Base-by-base conservation (phyloP, 352 stramenopile genomes). In the Globisporangium lucens region DNA sequence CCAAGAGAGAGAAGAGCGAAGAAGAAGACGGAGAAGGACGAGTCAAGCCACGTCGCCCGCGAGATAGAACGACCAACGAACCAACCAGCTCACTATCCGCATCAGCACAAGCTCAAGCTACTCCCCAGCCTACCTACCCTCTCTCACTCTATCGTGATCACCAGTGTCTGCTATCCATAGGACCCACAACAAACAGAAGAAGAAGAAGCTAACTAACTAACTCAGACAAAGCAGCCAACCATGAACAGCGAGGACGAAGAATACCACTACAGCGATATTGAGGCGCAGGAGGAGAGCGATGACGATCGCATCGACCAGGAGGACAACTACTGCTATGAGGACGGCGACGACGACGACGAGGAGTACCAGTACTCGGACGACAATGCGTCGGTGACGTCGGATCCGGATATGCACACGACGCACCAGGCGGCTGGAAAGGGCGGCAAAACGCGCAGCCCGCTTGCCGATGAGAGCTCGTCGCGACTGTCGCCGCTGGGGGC, bases 201-300 rank as follows among this genome's bases (percentile, higher is more conserved):
- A 46, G 38, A 46, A n/a, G 41, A 51, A 51, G 5, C 6, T 20
- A 51, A 7, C n/a, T 10, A 62, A 22, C n/a, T 33, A 3, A 33
- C 3, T 33, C 38, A 46, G 38, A 46, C 38, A 46, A 27, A 17
- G 24, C 24, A 56, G 49, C 51, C 51, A 67, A 24, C 29, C n/a
- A 71, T 71, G 66, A 71, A 56, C 59, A 69, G 57, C 55, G 61
- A 65, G 36, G 86, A 94, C 62, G 79, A 88, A 55, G 84, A 94
- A 65, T 93, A 94, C 66, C 85, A 91, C 72, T 93, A 93, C 75
- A 93, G 85, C 68, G 84, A 94, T 68, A 66, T 91, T 70, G 82
- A 89, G 59, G 79, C 88, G 22, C 79, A 91, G 29, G 83, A 85
- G 29, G 83, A 85, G 30, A 61, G 71, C 43, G 68, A 82, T 27